A percentile compares a stretch with the other conserved stretches of the same genome.
Evolutionary conservation across 306 rosid genomes (phyloP).

Genomic region (Trifolium repens): DNA sequence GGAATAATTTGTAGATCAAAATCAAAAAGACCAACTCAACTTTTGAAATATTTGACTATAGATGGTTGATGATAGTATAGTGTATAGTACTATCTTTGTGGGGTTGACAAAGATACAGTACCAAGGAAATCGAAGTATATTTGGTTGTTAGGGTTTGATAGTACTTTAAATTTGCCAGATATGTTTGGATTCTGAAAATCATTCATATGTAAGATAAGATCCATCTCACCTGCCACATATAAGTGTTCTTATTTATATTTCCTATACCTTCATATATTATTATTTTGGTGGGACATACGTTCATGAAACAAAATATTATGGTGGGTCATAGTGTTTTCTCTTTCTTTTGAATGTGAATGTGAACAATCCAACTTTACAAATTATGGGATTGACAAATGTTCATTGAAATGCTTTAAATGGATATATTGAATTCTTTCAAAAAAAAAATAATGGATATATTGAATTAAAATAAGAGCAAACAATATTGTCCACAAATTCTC

Average conservation of each 20-base stretch:
- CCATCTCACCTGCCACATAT: conserved; percentile 35
- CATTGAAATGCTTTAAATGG: not conserved
- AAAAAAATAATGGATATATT: too few species aligned
- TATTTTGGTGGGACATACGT: conserved; percentile 39
- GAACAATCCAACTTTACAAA: not conserved
- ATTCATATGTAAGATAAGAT: conserved; percentile 32
- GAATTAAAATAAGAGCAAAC: too few species aligned
- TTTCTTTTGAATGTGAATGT: conserved; percentile 31
- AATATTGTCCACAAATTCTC: too few species aligned
- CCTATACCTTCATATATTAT: not conserved
- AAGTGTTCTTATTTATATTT: conserved; percentile 28
- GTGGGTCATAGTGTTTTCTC: conserved; percentile 41
- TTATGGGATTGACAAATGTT: not conserved
- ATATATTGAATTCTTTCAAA: too few species aligned
- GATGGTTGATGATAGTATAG: conserved; percentile 46
- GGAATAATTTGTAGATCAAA: conserved; percentile 41
- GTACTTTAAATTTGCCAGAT: conserved; percentile 29
- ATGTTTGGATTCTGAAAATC: conserved; percentile 48
- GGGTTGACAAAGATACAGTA: conserved; percentile 30
- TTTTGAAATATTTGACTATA: conserved; percentile 42
- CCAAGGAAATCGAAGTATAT: conserved; percentile 34
- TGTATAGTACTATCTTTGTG: conserved; percentile 18
- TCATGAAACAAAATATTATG: not conserved
- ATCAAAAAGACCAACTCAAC: conserved; percentile 38
- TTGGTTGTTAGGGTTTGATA: conserved; percentile 54